A percentile compares a stretch with the other conserved stretches of the same genome.
Evolutionary conservation across 108 stramenopile species (phyloP).

Genomic region (Cyclotella cryptica): DNA sequence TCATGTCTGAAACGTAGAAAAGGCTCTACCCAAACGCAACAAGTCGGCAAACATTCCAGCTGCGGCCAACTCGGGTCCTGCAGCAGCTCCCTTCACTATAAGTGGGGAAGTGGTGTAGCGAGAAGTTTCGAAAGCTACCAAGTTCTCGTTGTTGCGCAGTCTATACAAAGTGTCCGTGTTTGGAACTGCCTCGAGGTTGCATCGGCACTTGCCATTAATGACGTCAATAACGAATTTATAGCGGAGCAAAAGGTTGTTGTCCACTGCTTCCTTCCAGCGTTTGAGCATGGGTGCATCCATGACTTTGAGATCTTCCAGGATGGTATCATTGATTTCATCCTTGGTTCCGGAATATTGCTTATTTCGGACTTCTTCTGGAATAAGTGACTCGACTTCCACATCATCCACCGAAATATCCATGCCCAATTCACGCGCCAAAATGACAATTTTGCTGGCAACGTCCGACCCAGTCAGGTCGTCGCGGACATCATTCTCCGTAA

Average conservation of each 20-base stretch:
- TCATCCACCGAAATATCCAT: slow-evolving; percentile 62
- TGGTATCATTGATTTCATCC: slow-evolving; percentile 42
- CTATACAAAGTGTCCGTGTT: slow-evolving; percentile 66
- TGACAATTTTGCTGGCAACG: slow-evolving; percentile 54
- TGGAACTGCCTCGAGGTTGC: slow-evolving; percentile 49
- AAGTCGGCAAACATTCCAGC: slow-evolving; percentile 89
- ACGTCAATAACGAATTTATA: slow-evolving; percentile 84
- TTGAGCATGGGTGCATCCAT: slow-evolving; percentile 63
- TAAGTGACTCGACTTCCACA: slow-evolving; percentile 74
- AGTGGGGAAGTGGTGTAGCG: slow-evolving; percentile 78
- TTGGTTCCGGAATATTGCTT: slow-evolving; percentile 51
- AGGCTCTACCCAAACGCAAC: slow-evolving; percentile 70
- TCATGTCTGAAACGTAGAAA: slow-evolving; percentile 53
- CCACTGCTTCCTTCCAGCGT: slow-evolving; percentile 61
- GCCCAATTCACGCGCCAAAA: slow-evolving; percentile 67
- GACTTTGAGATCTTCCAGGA: slow-evolving; percentile 57
- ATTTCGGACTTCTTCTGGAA: slow-evolving; percentile 59
- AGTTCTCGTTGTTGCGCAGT: slow-evolving; percentile 70
- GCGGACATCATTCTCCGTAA: slow-evolving; percentile 68
- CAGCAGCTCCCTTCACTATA: slow-evolving; percentile 88
- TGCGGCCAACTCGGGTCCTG: slow-evolving; percentile 82
- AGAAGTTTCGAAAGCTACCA: slow-evolving; percentile 69
- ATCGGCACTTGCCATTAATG: slow-evolving; percentile 56
- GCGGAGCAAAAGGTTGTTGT: slow-evolving; percentile 60
- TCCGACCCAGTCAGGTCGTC: slow-evolving; percentile 63